Evolutionary conservation across 192 early-diverging fungal genomes (phyloP), one percentile per base, ranked within the genome.

Genomic region (Backusella mclennaniae): DNA sequence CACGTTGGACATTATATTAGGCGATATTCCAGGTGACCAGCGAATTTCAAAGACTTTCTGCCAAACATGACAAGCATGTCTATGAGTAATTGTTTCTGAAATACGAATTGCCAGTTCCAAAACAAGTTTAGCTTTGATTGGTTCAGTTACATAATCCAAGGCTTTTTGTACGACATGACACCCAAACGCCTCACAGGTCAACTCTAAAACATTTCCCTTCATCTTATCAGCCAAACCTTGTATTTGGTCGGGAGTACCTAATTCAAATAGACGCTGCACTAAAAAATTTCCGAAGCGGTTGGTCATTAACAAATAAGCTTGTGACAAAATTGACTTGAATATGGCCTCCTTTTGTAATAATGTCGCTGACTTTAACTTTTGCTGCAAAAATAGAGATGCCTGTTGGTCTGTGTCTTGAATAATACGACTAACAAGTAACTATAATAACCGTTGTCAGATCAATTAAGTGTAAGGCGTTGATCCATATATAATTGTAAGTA

Each of bases 81-180:
- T 84, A 79, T 94, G 93, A 7, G 89, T 91, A 56, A 94, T 88
- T 42, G 93, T 94, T 71, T 92, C 91, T 6, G 87, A 79, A 56
- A 94, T 90, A 42, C 82, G 71, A 39, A 86, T 74, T 75, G 90
- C 89, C 23, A 94, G 79, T 73, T 92, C 92, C 0, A 85, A 82
- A 19, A 94, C 86, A 21, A 94, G 77, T 23, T 76, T 77, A 1
- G 85, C 76, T 69, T 89, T 89, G 17, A 88, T 78, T 19, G 89
- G 83, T 59, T 92, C 91, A 11, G 89, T 86, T 2, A 92, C 86
- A 59, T 85, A 87, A 53, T 93, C 92, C 17, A 93, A 70, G 1
- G 90, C 91, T 85, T 90, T 94, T 79, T 94, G 93, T 6, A 94
- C 88, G 3, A 94, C 93, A 80, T 94, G 93, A 77, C 93, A 94